A percentile compares a stretch with the other conserved stretches of the same genome.
Evolutionary conservation across 306 rosid genomes (phyloP).

Genomic region (Lithocarpus polystachyus): DNA sequence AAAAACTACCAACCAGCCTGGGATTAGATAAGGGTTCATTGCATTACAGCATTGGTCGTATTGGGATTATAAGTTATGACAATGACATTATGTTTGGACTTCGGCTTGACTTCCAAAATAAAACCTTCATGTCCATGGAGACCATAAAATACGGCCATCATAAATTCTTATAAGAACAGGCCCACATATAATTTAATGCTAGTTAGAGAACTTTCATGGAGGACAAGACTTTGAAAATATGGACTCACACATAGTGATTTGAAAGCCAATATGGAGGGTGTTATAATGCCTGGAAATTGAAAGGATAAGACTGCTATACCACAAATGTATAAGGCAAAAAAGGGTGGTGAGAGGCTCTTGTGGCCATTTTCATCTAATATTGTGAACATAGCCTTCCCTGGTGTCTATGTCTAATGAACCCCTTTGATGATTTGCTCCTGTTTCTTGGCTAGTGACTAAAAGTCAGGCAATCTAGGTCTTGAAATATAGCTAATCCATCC

Average conservation of each 20-base stretch:
- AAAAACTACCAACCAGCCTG: background rate
- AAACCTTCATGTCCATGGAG: background rate
- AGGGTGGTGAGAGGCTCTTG: slow-evolving; percentile 2
- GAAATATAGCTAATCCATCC: too few relatives aligned
- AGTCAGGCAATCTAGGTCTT: too few relatives aligned
- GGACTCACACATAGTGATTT: slow-evolving; percentile 2
- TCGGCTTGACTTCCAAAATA: background rate
- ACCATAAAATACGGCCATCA: background rate
- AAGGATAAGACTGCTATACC: slow-evolving; percentile 2
- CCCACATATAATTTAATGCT: background rate
- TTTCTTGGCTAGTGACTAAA: too few relatives aligned
- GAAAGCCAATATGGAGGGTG: slow-evolving; percentile 7
- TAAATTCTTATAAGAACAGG: background rate
- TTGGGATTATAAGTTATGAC: background rate
- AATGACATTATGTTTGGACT: background rate
- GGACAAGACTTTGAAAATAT: slow-evolving; percentile 7
- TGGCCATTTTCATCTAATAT: background rate
- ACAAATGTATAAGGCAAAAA: slow-evolving; percentile 1
- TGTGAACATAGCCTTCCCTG: background rate
- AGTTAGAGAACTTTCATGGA: background rate
- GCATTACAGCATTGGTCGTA: background rate
- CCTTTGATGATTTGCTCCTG: too few relatives aligned
- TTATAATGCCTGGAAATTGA: background rate
- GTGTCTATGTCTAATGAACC: slow-evolving; percentile 13
- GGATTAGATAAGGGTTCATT: background rate